These are phyloP conservation scores for Aspergillus phoenicis DNA, from an alignment of 2,329 filamentous ascomycete genomes.

Conservation along the genomic window DNA sequence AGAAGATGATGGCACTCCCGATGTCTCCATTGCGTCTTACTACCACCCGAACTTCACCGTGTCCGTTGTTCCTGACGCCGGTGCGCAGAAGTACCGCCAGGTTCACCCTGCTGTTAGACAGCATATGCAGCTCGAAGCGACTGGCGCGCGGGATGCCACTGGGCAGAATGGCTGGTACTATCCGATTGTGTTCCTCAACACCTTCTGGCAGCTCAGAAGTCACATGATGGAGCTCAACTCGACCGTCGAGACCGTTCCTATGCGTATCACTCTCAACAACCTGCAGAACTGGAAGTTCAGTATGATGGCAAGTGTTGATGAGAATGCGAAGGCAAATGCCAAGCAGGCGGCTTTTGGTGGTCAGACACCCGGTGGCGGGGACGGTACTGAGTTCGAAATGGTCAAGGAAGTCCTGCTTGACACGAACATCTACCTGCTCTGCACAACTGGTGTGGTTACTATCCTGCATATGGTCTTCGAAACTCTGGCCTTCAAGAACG, in stretches of 20 bases:
- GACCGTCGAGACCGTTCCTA: conserved; percentile 77
- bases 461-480: conserved; percentile 94
- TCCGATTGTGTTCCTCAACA: conserved; percentile 88
- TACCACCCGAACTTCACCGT: conserved; percentile 95
- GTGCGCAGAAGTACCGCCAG: conserved; percentile 66
- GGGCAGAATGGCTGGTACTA: conserved; percentile 94
- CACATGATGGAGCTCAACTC: conserved; percentile 93
- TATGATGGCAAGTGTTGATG: conserved; percentile 79
- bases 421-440: conserved; percentile 88
- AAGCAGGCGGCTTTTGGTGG: conserved; percentile 75
- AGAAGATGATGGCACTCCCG: conserved; percentile 58
- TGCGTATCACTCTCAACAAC: conserved; percentile 83
- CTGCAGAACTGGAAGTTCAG: conserved; percentile 87
- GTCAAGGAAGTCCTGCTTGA: conserved; percentile 94
- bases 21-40: conserved; percentile 77
- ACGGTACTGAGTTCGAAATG: conserved; percentile 93
- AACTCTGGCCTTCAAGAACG: conserved; percentile 93
- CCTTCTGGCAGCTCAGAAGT: conserved; percentile 90
- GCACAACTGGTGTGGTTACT: conserved; percentile 79
- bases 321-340: conserved; percentile 81
- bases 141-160: conserved; percentile 76
- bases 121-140: conserved; percentile 77
- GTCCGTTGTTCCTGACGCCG: conserved; percentile 79
- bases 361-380: conserved; percentile 73
- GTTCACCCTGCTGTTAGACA: conserved; percentile 75